Evolutionary conservation across 441 rosid species (phyloP), one percentile per base, ranked within the genome.

Genomic region (Erysimum cheiri): DNA sequence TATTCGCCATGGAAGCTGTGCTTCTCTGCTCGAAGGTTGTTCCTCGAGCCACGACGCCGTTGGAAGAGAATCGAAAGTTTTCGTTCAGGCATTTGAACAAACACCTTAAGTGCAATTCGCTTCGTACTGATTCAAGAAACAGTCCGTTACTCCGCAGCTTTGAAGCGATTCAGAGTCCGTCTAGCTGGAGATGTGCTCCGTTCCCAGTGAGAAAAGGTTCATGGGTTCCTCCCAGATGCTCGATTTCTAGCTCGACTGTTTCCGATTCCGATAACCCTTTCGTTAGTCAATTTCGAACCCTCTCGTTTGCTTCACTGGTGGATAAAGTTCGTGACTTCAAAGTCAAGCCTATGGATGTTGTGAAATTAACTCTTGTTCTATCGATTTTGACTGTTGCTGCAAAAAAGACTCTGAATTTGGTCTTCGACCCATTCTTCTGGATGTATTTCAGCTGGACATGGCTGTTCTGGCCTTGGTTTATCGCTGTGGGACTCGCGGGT

Each of bases 381-480:
- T 83, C 94, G 29, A 24, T 81, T 80, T 70, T 83, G 49, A 69
- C 82, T 70, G 81, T 90, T 69, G 83, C 83, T 40, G 60, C 84
- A 3, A 93, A 85, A 80, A 81, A 87, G 96, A 58, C 80, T 1
- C 75, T 67, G 69, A 83, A 74, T 50, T 74, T 84, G 79, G 59
- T 73, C 11, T 68, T 85, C 35, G 81, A 82, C 72, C 97, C 97
- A 3, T 91, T 91, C 77, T 89, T 91, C 75, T 91, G 94, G 94
- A 81, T 87, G 90, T 88, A 91, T 80, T 89, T 91, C 69, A 89
- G 92, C 89, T 87, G 96, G 96, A 83, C 85, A 47, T 91, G 93
- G 97, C 44, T 91, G 78, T 89, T 93, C 79, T 89, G 97, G 98
- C 97, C 98, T 22, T 89, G 92, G 97, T 75, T 77, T 54, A 81